Evolutionary conservation across 2,329 filamentous ascomycete species (phyloP).

Genomic region (Aspergillus uvarum): DNA sequence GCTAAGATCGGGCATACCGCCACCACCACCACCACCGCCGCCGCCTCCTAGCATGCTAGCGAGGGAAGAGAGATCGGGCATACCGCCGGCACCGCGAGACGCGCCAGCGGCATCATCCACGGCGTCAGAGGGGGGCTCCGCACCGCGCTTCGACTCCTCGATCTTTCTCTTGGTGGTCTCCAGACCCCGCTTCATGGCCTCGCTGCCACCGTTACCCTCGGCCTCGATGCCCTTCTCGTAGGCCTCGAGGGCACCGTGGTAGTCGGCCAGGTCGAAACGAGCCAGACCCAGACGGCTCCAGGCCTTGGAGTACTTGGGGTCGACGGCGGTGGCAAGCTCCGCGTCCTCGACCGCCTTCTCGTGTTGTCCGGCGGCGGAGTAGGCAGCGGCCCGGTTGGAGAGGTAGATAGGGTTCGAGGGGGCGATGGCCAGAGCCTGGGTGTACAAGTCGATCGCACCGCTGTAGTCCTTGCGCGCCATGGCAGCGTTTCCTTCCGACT

Average conservation of each 20-base stretch:
- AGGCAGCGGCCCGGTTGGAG: constrained; percentile 92
- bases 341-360: constrained; percentile 81
- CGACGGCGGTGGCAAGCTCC: constrained; percentile 81
- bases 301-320: constrained; percentile 94
- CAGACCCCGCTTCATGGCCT: constrained; percentile 95
- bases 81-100: constrained; percentile 53
- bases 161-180: constrained; percentile 89
- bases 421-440: constrained; percentile 75
- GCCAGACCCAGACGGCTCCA: constrained; percentile 94
- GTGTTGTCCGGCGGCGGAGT: constrained; percentile 82
- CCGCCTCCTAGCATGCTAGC: constrained; percentile 70
- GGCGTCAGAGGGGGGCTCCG: constrained; percentile 51
- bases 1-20: constrained; percentile 80
- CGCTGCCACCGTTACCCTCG: constrained; percentile 89
- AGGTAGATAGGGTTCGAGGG: constrained; percentile 94
- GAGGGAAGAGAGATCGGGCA: constrained; percentile 69
- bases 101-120: constrained; percentile 52
- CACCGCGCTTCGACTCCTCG: constrained; percentile 69
- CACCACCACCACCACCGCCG: constrained; percentile 58
- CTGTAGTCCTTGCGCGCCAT: constrained; percentile 94
- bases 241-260: constrained; percentile 88
- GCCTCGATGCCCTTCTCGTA: constrained; percentile 90
- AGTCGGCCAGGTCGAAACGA: constrained; percentile 85
- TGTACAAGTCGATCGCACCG: constrained; percentile 80
- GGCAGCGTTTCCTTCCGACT: constrained; percentile 86